Evolutionary conservation across 2,329 filamentous ascomycete species (phyloP), one percentile per base, ranked within the genome.

Genomic region (Didymella sp.): DNA sequence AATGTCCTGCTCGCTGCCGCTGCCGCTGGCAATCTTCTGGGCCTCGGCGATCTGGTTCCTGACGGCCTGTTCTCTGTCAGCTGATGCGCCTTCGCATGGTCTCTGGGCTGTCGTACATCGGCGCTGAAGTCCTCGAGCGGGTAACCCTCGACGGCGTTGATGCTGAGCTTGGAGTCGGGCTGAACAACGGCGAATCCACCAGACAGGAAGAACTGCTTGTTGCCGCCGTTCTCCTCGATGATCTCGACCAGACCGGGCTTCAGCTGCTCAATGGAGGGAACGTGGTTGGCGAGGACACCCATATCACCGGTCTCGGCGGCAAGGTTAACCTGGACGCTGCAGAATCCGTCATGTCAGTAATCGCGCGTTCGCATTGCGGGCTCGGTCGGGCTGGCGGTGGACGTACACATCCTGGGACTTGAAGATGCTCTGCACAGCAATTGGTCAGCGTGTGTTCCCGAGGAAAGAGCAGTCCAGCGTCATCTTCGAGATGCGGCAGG

Each of bases 241-340:
- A 99, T 85, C 85, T 98, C 94, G 70, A 99, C 86, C 70, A 98
- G 82, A 75, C 95, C 95, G 61, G 95, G 93, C 87, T 96, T 96
- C 80, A 99, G 86, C 85, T 99, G 95, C 86, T 99, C 95, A 77
- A 99, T 98, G 62, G 93, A 92, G 66, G 95, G 93, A 74, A 99
- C 95, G 87, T 99, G 95, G 86, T 95, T 96, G 79, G 95, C 95
- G 77, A 99, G 90, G 73, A 99, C 89, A 90, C 95, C 95, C 95
- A 99, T 99, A 74, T 98, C 95, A 79, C 95, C 95, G 63, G 93
- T 96, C 80, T 96, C 95, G 76, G 95, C 95, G 78, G 95, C 90
- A 76, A 99, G 89, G 87, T 99, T 99, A 85, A 99, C 95, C 85
- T 99, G 95, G 76, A 98, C 89, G 81, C 90, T 92, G 76, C 75